Evolutionary conservation across 1,284 basidiomycete species (phyloP), one percentile per base, ranked within the genome.

Genomic region (Cutaneotrichosporon daszewskae): DNA sequence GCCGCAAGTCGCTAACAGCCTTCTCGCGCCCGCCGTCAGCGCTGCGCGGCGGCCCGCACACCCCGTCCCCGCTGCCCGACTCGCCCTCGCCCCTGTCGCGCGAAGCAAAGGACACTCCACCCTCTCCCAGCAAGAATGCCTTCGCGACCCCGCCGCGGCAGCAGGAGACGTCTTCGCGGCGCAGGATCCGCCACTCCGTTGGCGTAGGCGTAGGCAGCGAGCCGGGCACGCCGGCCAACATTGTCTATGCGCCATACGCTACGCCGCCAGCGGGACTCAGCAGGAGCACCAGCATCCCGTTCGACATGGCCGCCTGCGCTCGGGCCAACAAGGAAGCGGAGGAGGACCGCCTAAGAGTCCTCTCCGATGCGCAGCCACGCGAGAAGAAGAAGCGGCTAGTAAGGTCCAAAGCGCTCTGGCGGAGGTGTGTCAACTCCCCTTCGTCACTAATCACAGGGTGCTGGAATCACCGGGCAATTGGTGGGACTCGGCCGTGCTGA

Each of bases 271-370:
- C 54, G 13, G 51, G 54, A 4, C 49, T 59, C 25, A 61, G 59
- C 40, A 59, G 48, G 37, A 57, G 53, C 17, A 49, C 58, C 5
- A 60, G 54, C 32, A 57, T 63, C 13, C 66, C 66, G 4, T 68
- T 68, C 40, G 60, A 68, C 38, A 64, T 66, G 62, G 64, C 55
- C 19, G 66, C 58, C 0, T 61, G 45, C 43, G 49, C 55, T 3
- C 54, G 54, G 23, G 58, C 58, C 4, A 64, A 51, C 1, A 32
- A 48, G 18, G 39, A 51, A 32, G 35, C 39, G 12, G 55, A 59
- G 23, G 55, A 59, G 24, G 55, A 59, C 24, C 34, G 43, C 6
- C 25, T 23, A 8, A 32, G 35, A 17, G 23, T 26, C 13, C 22
- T 25, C 9, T 27, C 41, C 18, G 41, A 19, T 5, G 12, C 39